Conservation (phyloP, 1,284 basidiomycete species). For the Papiliotrema terrestris region DNA sequence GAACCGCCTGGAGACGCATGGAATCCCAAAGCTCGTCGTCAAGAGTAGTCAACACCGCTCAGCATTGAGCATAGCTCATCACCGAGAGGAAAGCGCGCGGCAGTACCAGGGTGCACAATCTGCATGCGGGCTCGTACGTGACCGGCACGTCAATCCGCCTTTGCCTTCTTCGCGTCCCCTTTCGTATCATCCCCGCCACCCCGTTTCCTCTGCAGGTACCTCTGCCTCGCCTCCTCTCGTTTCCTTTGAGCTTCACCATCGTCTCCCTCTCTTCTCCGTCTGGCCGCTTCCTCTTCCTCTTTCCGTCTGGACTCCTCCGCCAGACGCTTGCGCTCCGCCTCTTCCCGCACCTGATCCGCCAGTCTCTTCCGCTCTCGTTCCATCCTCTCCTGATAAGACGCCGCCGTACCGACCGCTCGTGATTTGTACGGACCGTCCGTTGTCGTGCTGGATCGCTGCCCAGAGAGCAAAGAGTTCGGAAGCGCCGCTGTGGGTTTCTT, state of each 20-base stretch:
- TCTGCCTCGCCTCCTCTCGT: conserved; percentile 66
- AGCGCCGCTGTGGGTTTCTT: conserved; percentile 42
- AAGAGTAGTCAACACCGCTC: no score
- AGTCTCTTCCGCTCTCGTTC: conserved; percentile 71
- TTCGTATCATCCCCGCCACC: conserved; percentile 59
- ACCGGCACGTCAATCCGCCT: conserved; percentile 6
- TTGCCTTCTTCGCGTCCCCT: conserved; percentile 21
- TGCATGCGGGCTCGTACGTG: no score
- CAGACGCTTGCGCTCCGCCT: conserved; percentile 55
- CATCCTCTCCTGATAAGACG: conserved; percentile 72
- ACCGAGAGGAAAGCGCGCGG: no score
- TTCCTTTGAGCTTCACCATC: conserved; percentile 60
- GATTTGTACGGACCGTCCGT: conserved; percentile 45
- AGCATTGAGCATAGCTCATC: no score
- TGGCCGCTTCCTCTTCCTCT: conserved; percentile 48
- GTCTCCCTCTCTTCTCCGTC: conserved; percentile 49
- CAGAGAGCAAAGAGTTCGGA: conserved; percentile 26
- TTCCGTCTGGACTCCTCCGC: conserved; percentile 60
- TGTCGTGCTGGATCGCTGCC: conserved; percentile 53
- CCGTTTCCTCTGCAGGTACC: conserved; percentile 76
- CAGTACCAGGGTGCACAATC: no score
- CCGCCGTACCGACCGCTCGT: conserved; percentile 73
- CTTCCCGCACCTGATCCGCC: conserved; percentile 66
- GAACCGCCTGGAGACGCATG: no score
- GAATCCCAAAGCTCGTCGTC: no score